Percentiles rank a stretch among this genome's conserved stretches.
These are phyloP conservation scores for Pontederia crassipes DNA, from an alignment of 176 grass and related monocot species.

Conservation along the genomic window DNA sequence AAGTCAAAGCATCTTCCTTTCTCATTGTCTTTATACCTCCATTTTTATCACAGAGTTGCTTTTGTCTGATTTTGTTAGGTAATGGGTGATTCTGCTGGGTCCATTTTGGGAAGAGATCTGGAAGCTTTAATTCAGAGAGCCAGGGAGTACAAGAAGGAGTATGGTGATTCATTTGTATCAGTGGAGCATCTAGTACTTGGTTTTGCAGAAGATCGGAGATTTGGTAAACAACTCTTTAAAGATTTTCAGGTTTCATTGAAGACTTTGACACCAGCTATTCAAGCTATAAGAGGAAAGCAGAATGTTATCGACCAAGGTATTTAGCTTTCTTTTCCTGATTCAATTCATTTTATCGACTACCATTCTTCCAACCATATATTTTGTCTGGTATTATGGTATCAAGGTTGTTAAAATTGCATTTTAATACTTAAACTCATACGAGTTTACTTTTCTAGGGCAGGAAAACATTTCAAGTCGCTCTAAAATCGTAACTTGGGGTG, in stretches of 20 bases:
- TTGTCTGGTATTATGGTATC: background rate
- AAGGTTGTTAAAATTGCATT: background rate
- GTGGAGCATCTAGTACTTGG: conserved; percentile 91
- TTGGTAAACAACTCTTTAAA: conserved; percentile 85
- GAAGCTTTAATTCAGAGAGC: conserved; percentile 87
- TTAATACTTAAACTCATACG: background rate
- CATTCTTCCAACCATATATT: background rate
- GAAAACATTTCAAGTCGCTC: too few species aligned
- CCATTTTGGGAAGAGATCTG: conserved; percentile 83
- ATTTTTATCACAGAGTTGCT: background rate
- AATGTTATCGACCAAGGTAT: conserved; percentile 96
- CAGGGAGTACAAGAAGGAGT: conserved; percentile 86
- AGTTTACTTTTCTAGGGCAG: too few species aligned
- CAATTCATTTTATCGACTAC: background rate
- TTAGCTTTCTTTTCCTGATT: background rate
- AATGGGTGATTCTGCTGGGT: conserved; percentile 78
- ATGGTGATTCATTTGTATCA: conserved; percentile 83
- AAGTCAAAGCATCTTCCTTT: too few species aligned
- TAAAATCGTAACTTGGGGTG: too few species aligned
- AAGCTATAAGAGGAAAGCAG: conserved; percentile 82
- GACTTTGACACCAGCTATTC: conserved; percentile 59
- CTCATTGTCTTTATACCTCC: background rate
- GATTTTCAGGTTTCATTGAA: conserved; percentile 80
- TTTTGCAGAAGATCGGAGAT: conserved; percentile 76
- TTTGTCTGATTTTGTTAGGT: conserved; percentile 36